phyloP scores from a whole-genome alignment of 2,329 filamentous ascomycete genomes.

The Aspergillus sergii region DNA sequence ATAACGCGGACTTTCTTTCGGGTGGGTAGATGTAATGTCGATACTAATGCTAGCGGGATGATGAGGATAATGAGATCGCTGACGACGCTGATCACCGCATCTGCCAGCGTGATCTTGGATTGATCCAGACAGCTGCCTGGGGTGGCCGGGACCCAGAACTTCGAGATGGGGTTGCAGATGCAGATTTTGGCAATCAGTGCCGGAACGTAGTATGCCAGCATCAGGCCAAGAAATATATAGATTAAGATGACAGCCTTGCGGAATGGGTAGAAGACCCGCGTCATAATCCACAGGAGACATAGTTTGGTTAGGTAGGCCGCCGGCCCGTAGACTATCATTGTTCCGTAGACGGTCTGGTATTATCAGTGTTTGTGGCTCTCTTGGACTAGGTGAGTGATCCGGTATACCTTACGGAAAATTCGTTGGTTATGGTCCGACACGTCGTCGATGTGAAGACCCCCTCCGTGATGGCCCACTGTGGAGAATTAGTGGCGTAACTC shows the following conservation, averaged over 20 bases:
- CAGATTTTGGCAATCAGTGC: background rate
- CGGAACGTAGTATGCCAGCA: background rate
- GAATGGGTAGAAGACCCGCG: background rate
- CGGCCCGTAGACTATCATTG: background rate
- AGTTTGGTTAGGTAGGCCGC: background rate
- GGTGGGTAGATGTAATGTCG: background rate
- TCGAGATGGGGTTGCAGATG: background rate
- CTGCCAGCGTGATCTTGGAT: background rate
- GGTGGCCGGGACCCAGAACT: background rate
- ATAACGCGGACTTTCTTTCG: background rate
- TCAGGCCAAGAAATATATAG: background rate
- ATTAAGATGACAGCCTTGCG: background rate
- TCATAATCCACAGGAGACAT: background rate
- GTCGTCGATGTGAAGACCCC: background rate
- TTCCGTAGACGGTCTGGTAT: background rate
- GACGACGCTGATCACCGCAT: background rate
- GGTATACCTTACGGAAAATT: background rate
- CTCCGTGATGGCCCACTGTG: background rate
- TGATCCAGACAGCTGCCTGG: background rate
- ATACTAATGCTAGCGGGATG: background rate
- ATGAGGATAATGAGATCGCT: background rate
- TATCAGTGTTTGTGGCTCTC: background rate
- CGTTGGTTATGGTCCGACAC: background rate
- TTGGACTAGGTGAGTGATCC: fast-evolving
- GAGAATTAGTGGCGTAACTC: background rate